A percentile compares a stretch with the other conserved stretches of the same genome.
Evolutionary conservation across 352 stramenopile genomes (phyloP).

Genomic region (Phytopythium litorale): DNA sequence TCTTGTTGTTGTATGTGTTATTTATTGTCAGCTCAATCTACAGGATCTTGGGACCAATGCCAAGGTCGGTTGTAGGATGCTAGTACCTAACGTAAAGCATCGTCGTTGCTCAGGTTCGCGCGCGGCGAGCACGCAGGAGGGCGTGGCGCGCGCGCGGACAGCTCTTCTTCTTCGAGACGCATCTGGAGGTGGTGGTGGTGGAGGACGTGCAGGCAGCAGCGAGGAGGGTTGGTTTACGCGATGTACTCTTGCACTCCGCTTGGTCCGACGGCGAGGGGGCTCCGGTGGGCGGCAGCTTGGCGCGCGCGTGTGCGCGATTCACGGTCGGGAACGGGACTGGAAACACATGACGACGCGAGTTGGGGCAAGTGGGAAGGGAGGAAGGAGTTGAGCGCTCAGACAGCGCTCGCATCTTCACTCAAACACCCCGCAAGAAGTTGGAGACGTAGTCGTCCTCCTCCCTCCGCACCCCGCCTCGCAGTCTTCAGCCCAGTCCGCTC

Average conservation of each 20-base stretch:
- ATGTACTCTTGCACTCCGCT: constrained; percentile 10
- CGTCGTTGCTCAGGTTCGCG: constrained; percentile 23
- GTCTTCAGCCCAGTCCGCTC: neutral
- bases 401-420: neutral
- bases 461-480: neutral
- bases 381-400: neutral
- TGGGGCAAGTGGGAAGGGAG: neutral
- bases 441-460: neutral
- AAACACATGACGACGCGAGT: neutral
- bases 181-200: constrained; percentile 5
- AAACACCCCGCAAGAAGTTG: constrained; percentile 6
- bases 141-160: neutral
- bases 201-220: constrained; percentile 7
- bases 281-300: neutral
- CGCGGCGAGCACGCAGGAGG: neutral
- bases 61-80: constrained; percentile 40
- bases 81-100: constrained; percentile 43
- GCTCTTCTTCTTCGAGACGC: constrained; percentile 8
- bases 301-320: neutral
- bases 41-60: constrained; percentile 31
- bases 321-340: neutral
- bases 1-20: neutral
- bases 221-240: constrained; percentile 10
- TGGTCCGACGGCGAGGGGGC: neutral
- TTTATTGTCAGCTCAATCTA: constrained; percentile 13